Base-by-base conservation (phyloP, 2,329 filamentous ascomycete genomes). In the Bipolaris gigantea region DNA sequence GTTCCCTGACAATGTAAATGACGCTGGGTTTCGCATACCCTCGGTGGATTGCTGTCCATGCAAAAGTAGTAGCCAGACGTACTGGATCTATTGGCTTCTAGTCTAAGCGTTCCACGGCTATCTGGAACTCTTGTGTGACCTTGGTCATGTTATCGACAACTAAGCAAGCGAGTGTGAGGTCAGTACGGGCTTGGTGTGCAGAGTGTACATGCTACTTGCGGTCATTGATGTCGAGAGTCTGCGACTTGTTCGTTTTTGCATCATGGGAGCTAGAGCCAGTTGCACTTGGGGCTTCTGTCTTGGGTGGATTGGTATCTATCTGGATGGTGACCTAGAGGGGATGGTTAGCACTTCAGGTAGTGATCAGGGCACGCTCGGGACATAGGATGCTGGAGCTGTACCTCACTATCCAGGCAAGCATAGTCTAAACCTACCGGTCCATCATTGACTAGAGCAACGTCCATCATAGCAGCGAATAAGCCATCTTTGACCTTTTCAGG, bases 401-500 rank as follows among this genome's bases (percentile, higher is more conserved):
- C 82, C 80, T 78, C 81, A 74, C 78, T 79, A 70, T 84, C 80
- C 65, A 80, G 74, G 76, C 79, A 83, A 74, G 75, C 75, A 74
- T 80, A 84, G 72, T 84, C 78, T 64, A 83, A 73, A 84, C 84
- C 79, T 83, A 87, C 85, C 77, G 85, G 85, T 68, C 85, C 85
- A 67, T 97, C 93, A 63, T 97, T 97, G 45, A 97, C 86, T 27
- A 97, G 77, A 44, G 89, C 89, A 54, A 99, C 93, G 70, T 97
- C 89, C 94, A 99, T 99, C 92, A 96, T 97, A 45, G 94, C 94
- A 71, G 96, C 93, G 74, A 99, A 99, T 27, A 93, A 86, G n/a
- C 95, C 94, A 72, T 99, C 88, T 72, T 96, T 92, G 54, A 99
- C 92, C 60, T 82, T 87, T 8, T 91, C 89, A 6, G 83, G 75